Evolutionary conservation across 2,329 filamentous ascomycete species (phyloP).

Genomic region (Aspergillus piperis): DNA sequence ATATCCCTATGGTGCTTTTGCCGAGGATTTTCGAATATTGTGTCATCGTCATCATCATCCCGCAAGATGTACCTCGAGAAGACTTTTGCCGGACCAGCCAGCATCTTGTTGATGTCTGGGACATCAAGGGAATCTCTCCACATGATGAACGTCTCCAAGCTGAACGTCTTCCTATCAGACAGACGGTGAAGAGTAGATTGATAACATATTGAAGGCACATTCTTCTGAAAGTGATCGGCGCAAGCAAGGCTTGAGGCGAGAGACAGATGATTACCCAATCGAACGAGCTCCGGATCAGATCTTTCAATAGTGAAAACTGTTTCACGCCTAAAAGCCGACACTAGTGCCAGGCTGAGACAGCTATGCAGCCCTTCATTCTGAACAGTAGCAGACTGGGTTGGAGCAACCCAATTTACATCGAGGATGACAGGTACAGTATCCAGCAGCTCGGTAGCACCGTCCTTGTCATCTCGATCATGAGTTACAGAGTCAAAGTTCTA

Average conservation of each 20-base stretch:
- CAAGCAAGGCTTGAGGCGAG: conserved; percentile 23
- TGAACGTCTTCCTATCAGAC: conserved; percentile 24
- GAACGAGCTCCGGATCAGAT: conserved; percentile 17
- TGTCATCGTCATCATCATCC: conserved; percentile 13
- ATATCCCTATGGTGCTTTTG: background rate
- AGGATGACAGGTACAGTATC: conserved; percentile 26
- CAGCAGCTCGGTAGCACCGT: background rate
- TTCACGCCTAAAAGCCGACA: conserved; percentile 17
- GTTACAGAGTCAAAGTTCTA: conserved; percentile 23
- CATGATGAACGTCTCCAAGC: conserved; percentile 34
- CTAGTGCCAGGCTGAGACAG: conserved; percentile 26
- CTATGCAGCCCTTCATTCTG: conserved; percentile 6
- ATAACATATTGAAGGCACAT: conserved; percentile 31
- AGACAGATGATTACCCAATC: conserved; percentile 27
- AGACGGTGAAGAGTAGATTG: conserved; percentile 30
- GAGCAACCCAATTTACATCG: conserved; percentile 9
- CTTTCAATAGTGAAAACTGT: conserved; percentile 24
- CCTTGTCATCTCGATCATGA: background rate
- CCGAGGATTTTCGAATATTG: background rate
- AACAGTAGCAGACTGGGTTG: background rate
- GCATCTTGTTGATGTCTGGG: conserved; percentile 22
- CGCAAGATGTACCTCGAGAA: conserved; percentile 35
- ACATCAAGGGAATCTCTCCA: conserved; percentile 40
- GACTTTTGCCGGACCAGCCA: conserved; percentile 18
- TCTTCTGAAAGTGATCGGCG: conserved; percentile 29